phyloP scores from a whole-genome alignment of 1,284 basidiomycete species.

The Porogramme epimiltina region DNA sequence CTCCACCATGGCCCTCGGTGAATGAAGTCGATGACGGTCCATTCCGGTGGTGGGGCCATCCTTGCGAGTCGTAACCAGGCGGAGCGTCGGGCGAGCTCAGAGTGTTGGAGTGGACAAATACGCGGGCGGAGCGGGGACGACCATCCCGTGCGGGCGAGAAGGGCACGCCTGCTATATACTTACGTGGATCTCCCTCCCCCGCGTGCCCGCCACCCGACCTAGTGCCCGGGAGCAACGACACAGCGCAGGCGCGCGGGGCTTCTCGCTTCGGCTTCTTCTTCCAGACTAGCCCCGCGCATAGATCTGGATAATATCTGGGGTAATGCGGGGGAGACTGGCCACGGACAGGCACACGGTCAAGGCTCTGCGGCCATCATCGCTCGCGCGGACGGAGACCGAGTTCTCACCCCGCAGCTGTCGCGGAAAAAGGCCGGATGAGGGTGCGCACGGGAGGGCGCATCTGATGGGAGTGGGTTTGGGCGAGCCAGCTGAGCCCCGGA shows the following conservation, averaged over 20 bases:
- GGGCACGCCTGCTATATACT: constrained; percentile 13
- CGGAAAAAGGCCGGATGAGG: constrained; percentile 19
- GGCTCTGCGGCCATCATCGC: neutral
- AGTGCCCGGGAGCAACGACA: too few species aligned
- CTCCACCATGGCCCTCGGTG: constrained; percentile 63
- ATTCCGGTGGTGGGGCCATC: constrained; percentile 40
- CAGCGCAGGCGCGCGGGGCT: neutral
- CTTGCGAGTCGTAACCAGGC: neutral
- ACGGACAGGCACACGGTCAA: constrained; percentile 14
- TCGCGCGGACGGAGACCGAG: neutral
- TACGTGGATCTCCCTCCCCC: constrained; percentile 4
- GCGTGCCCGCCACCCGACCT: neutral
- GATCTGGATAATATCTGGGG: constrained; percentile 29
- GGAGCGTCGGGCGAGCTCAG: neutral
- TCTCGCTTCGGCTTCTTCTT: constrained; percentile 8
- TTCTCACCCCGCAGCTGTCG: neutral
- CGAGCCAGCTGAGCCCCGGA: neutral
- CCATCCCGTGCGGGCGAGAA: constrained; percentile 14
- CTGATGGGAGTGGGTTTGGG: constrained; percentile 8
- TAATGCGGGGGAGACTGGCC: constrained; percentile 23
- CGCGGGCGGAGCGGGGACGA: constrained; percentile 6
- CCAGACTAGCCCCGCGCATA: constrained; percentile 6
- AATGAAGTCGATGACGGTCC: constrained; percentile 59
- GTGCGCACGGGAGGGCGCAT: constrained; percentile 3
- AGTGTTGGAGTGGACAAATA: neutral